Percentiles rank a stretch among this genome's conserved stretches.
These are phyloP conservation scores for Psidium friedrichsthalianum DNA, from an alignment of 345 rosid genomes.

Conservation along the genomic window DNA sequence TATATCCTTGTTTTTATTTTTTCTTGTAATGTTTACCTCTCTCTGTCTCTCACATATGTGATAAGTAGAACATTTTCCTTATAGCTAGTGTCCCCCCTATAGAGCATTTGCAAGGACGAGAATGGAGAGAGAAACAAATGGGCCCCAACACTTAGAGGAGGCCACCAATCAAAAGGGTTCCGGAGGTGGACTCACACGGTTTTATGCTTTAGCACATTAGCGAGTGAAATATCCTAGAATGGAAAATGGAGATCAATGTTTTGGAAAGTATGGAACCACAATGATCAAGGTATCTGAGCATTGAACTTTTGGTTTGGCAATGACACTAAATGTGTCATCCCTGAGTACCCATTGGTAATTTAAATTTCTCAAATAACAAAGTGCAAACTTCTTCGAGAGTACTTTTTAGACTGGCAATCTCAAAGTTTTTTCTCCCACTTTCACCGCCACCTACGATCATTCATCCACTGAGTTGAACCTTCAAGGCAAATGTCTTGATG, in stretches of 20 bases:
- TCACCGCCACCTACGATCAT: neutral
- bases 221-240: neutral
- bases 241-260: neutral
- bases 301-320: neutral
- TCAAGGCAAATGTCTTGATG: neutral
- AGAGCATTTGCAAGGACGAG: neutral
- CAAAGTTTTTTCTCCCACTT: too few relatives aligned
- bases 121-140: neutral
- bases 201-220: neutral
- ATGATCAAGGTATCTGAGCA: too few relatives aligned
- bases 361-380: neutral
- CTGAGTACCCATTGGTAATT: neutral
- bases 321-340: neutral
- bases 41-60: neutral
- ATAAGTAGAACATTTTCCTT: neutral
- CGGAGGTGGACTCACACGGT: neutral
- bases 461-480: neutral
- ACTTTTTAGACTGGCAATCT: neutral
- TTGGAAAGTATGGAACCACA: too few relatives aligned
- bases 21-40: neutral
- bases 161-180: neutral
- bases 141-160: neutral
- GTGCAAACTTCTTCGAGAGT: neutral
- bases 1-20: neutral
- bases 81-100: neutral